phyloP scores from a whole-genome alignment of 208 protist species.

The Naegleria gruberi region DNA sequence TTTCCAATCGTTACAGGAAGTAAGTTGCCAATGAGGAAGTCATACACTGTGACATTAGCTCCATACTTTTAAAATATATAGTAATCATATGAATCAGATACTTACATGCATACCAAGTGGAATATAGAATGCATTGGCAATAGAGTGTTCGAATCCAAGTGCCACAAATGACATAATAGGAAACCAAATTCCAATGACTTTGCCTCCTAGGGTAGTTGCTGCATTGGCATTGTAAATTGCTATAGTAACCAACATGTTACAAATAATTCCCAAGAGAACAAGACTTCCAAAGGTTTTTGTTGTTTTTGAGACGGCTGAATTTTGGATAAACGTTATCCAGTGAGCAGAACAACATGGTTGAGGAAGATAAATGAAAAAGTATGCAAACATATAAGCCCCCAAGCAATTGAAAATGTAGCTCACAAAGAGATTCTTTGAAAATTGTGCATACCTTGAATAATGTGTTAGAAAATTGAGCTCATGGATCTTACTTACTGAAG shows the following conservation, averaged over 20 bases:
- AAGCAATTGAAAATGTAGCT: neutral
- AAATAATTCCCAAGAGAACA: neutral
- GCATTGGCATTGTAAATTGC: neutral
- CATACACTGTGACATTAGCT: neutral
- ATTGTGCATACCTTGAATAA: too few relatives aligned
- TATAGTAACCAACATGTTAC: neutral
- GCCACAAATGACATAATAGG: neutral
- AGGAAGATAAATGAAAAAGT: neutral
- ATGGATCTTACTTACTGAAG: too few relatives aligned
- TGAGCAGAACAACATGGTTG: neutral
- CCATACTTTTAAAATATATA: too few relatives aligned
- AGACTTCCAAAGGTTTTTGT: neutral
- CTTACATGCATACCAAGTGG: neutral
- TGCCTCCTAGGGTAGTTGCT: neutral
- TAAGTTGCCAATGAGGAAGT: neutral
- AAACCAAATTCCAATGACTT: neutral
- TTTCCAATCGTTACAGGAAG: neutral
- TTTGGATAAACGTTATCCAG: neutral
- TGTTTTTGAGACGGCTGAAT: neutral
- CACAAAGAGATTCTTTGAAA: neutral
- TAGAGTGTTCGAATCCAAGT: neutral
- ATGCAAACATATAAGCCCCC: neutral
- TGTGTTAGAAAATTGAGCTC: too few relatives aligned
- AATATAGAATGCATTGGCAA: neutral
- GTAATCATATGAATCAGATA: too few relatives aligned